Base-by-base conservation (phyloP, 106 monocot species). In the Phalaenopsis aphrodite region DNA sequence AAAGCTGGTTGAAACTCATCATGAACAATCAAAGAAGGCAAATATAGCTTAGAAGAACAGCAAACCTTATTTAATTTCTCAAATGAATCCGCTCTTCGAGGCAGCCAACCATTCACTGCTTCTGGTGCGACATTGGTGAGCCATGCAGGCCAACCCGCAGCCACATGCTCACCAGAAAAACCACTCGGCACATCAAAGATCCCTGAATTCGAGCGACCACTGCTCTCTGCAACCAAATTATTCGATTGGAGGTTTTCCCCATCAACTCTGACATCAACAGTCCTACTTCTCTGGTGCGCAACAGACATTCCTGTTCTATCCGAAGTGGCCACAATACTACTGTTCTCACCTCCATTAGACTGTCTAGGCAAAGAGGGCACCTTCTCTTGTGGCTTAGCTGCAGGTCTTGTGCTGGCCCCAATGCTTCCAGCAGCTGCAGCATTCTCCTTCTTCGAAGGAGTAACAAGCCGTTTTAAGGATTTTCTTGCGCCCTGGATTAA, bases 51-150 rank as follows among this genome's bases (percentile, higher is more conserved):
- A 69, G 37, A 30, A 39, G 12, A 39, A 14, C 30, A 8, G 0
- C 69, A 37, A 39, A 89, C 89, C 89, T 89, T 89, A 30, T 82
- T 82, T 77, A 89, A 79, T 77, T 89, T 89, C 78, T 89, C 85
- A 80, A 89, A 89, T 2, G 89, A 87, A 75, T 85, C 84, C 0
- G 87, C 84, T 76, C 77, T 82, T 41, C 87, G 67, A 23, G 89
- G 89, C 18, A 85, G 46, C 89, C 89, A 89, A 43, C 89, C 89
- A 18, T 87, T 82, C 37, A 89, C 72, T 3, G 87, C 89, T 48
- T 89, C 89, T 23, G 77, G 67, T 8, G 87, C 89, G 6, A 87
- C 89, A 15, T 67, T 37, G 5, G 75, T 77, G 58, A 89, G 80
- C 89, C 89, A 89, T 2, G 78, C 45, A 15, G 87, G 89, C 89